phyloP scores from a whole-genome alignment of 2,329 filamentous ascomycete genomes.

The Zymoseptoria passerinii region DNA sequence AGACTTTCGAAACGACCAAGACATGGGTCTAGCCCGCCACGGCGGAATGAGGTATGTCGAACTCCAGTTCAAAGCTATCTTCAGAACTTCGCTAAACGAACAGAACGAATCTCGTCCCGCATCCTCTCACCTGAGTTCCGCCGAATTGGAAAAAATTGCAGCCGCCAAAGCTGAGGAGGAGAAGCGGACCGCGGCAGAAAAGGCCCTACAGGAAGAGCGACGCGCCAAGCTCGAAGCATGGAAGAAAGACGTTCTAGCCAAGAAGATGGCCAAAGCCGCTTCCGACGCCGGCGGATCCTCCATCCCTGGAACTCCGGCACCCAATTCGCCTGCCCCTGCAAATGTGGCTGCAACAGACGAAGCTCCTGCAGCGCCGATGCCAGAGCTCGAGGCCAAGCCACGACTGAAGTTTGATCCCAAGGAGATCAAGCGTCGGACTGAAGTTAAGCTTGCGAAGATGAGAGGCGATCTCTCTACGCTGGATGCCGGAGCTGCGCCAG shows the following conservation, averaged over 20 bases:
- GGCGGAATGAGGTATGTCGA: conserved; percentile 12
- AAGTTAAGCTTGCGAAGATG: conserved; percentile 44
- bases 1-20: conserved; percentile 44
- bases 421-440: conserved; percentile 71
- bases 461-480: conserved; percentile 46
- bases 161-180: conserved; percentile 2
- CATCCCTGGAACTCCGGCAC: conserved; percentile 8
- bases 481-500: conserved; percentile 46
- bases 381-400: conserved; percentile 83
- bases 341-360: conserved; percentile 1
- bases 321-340: conserved; percentile 4
- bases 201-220: conserved; percentile 57
- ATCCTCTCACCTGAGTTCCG: conserved; percentile 5
- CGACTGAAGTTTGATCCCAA: conserved; percentile 81
- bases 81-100: conserved; percentile 7
- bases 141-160: conserved; percentile 5
- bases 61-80: neutral
- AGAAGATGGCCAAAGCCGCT: conserved; percentile 58
- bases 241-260: conserved; percentile 73
- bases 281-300: conserved; percentile 28
- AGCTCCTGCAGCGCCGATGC: conserved; percentile 53
- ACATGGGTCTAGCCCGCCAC: conserved; percentile 23
- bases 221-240: conserved; percentile 78
- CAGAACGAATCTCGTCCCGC: conserved; percentile 14
- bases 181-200: conserved; percentile 23